Percentiles rank a stretch among this genome's conserved stretches.
These are phyloP conservation scores for Colletotrichum sp. DNA, from an alignment of 2,329 filamentous ascomycete genomes.

Conservation along the genomic window DNA sequence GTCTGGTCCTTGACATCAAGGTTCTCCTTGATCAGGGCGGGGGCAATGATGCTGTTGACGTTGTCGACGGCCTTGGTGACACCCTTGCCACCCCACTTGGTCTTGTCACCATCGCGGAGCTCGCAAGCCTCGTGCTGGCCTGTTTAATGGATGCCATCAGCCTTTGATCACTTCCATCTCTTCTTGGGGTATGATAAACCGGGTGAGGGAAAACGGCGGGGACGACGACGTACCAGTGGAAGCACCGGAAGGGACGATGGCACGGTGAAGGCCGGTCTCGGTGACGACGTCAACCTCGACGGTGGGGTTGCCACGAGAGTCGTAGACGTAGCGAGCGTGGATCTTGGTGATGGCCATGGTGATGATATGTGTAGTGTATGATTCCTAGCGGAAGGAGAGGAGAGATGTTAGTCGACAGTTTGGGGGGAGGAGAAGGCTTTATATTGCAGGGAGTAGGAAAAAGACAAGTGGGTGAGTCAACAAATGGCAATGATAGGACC, in stretches of 20 bases:
- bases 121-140: constrained; percentile 91
- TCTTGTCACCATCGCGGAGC: constrained; percentile 88
- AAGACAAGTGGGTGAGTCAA: constrained; percentile 20
- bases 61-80: constrained; percentile 86
- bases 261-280: constrained; percentile 90
- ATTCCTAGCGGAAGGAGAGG: not conserved
- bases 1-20: constrained; percentile 88
- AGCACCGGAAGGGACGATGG: constrained; percentile 91
- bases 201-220: not conserved
- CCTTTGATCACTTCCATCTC: constrained; percentile 29
- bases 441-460: constrained; percentile 11
- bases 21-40: constrained; percentile 81
- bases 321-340: constrained; percentile 94
- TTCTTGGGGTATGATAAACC: not conserved
- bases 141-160: constrained; percentile 38
- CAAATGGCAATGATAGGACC: constrained; percentile 18
- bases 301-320: constrained; percentile 98
- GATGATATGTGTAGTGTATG: constrained; percentile 23
- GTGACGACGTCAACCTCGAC: constrained; percentile 95
- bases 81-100: constrained; percentile 87
- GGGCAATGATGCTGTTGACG: constrained; percentile 82
- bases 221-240: constrained; percentile 74
- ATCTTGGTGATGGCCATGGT: constrained; percentile 92
- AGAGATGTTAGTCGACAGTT: not conserved
- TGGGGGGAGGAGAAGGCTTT: constrained; percentile 16